Evolutionary conservation across 306 rosid species (phyloP).

Genomic region (Ammopiptanthus mongolicus): DNA sequence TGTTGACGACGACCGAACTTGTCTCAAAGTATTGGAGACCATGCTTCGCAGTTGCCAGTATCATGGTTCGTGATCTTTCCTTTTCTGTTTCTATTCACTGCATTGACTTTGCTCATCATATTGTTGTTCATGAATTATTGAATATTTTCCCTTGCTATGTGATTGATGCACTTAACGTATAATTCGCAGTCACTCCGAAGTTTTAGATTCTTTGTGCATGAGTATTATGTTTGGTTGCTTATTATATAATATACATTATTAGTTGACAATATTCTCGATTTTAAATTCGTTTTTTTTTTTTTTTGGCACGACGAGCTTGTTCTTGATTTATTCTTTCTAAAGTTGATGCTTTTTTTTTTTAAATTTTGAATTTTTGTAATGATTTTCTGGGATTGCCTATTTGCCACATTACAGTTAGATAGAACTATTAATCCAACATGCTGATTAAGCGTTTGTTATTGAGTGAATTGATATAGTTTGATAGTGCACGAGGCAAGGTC

Average conservation of each 20-base stretch:
- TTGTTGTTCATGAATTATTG: not conserved
- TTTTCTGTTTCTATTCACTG: not conserved
- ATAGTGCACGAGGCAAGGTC: not conserved
- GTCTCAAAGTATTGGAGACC: slow-evolving; percentile 59
- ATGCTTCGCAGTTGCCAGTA: slow-evolving; percentile 79
- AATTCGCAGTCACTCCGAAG: not conserved
- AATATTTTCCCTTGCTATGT: not conserved
- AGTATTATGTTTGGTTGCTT: not conserved
- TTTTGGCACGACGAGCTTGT: not conserved
- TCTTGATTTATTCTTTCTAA: not conserved
- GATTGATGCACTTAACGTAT: not conserved
- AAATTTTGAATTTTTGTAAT: not conserved
- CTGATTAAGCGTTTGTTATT: not conserved
- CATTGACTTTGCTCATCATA: not conserved
- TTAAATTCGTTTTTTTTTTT: not conserved
- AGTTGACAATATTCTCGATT: not conserved
- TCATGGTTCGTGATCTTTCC: slow-evolving; percentile 44
- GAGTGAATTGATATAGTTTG: not conserved
- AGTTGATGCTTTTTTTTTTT: not conserved
- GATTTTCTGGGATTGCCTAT: not conserved
- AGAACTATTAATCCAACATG: not conserved
- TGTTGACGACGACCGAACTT: slow-evolving; percentile 70
- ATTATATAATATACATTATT: not conserved
- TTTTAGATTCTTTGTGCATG: not conserved
- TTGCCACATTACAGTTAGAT: not conserved